phyloP scores from a whole-genome alignment of 75 land plant species.

The Selaginella tamariscina region DNA sequence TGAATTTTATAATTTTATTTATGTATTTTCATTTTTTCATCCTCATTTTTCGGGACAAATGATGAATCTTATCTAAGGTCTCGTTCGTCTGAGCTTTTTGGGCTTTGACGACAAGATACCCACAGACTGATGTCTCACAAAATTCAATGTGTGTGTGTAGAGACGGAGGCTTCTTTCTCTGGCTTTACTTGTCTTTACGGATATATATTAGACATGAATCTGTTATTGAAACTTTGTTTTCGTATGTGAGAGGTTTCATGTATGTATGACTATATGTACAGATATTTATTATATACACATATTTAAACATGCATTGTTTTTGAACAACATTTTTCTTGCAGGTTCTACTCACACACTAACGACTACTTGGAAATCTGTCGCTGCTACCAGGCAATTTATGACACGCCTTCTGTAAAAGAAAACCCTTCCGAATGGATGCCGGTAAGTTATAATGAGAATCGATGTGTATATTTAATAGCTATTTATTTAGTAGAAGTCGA shows the following conservation, averaged over 20 bases:
- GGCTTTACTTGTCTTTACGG: background rate
- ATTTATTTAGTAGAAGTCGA: background rate
- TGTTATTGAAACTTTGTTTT: background rate
- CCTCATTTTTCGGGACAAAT: too few relatives aligned
- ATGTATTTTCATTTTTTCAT: too few relatives aligned
- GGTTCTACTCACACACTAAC: slow-evolving; percentile 72
- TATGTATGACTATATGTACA: background rate
- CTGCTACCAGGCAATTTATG: slow-evolving; percentile 90
- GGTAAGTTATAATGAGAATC: slow-evolving; percentile 27
- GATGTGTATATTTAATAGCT: background rate
- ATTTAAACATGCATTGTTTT: too few relatives aligned
- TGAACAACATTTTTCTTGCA: slow-evolving; percentile 17
- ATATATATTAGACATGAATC: background rate
- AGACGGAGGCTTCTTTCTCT: background rate
- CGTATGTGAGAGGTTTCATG: background rate
- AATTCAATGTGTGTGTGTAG: too few relatives aligned
- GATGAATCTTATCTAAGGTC: too few relatives aligned
- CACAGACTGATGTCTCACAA: too few relatives aligned
- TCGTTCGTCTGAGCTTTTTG: too few relatives aligned
- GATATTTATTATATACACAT: background rate
- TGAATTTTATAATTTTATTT: too few relatives aligned
- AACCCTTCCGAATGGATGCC: slow-evolving; percentile 62
- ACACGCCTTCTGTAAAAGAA: slow-evolving; percentile 69
- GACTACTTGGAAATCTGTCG: slow-evolving; percentile 96
- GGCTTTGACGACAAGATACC: too few relatives aligned